Conservation (phyloP, 73 alveolate genomes). For the Diophrys appendiculata region DNA sequence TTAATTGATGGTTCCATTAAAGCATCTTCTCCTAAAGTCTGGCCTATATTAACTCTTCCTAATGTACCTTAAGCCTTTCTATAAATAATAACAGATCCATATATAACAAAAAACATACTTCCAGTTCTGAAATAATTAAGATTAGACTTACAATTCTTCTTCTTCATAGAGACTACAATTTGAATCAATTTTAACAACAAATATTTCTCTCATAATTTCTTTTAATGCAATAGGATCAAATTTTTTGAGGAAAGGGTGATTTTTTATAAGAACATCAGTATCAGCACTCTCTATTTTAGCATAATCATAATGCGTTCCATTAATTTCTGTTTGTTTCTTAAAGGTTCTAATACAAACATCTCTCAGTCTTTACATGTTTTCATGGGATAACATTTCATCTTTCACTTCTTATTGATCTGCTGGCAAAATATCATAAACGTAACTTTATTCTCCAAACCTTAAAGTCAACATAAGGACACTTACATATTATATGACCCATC, state of each 20-base stretch:
- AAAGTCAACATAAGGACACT: too few relatives aligned
- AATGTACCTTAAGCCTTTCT: not conserved
- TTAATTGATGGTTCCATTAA: not conserved
- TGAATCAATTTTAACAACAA: not conserved
- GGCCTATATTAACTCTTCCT: not conserved
- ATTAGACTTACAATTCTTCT: too few relatives aligned
- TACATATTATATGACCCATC: not conserved
- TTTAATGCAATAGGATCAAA: not conserved
- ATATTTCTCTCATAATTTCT: not conserved
- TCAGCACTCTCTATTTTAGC: not conserved
- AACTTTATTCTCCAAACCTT: too few relatives aligned
- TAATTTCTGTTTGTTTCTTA: not conserved
- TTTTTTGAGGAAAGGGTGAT: not conserved
- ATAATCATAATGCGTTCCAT: not conserved
- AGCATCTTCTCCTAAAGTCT: not conserved
- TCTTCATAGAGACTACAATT: not conserved
- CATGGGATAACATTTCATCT: not conserved
- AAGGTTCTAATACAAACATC: not conserved
- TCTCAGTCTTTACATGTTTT: not conserved
- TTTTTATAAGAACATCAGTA: not conserved
- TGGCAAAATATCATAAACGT: not conserved
- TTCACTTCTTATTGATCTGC: not conserved
- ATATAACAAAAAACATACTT: not conserved
- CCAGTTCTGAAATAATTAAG: too few relatives aligned
- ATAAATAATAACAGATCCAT: not conserved